Conservation (phyloP, 164 flowering plant genomes). For the Vitis rotundifolia region DNA sequence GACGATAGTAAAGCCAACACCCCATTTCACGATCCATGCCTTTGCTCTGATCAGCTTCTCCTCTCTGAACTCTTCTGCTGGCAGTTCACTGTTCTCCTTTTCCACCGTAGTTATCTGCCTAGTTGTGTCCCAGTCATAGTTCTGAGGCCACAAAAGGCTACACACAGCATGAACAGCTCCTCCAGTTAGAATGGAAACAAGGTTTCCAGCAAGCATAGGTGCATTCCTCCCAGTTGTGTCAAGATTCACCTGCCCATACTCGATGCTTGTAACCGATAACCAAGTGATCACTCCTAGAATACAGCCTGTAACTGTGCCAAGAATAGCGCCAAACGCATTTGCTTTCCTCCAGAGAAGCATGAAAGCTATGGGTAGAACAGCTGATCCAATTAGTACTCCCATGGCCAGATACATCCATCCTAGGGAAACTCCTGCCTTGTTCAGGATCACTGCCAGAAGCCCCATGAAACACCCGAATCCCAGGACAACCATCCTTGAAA, state of each 20-base stretch:
- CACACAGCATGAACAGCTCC: conserved; percentile 75
- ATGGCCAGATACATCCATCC: conserved; percentile 98
- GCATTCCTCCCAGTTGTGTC: conserved; percentile 95
- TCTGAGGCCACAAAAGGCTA: conserved; percentile 73
- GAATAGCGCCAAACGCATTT: conserved; percentile 77
- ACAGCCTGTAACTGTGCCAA: conserved; percentile 68
- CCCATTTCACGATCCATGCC: conserved; percentile 92
- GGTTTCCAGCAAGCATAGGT: conserved; percentile 95
- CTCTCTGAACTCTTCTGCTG: conserved; percentile 69
- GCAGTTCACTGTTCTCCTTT: conserved; percentile 60
- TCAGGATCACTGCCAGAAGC: conserved; percentile 73
- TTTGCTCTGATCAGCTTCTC: conserved; percentile 66
- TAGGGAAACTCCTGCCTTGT: conserved; percentile 88
- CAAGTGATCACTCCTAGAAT: conserved; percentile 70
- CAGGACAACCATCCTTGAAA: conserved; percentile 69
- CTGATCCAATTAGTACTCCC: conserved; percentile 93
- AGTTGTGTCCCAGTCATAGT: conserved; percentile 87
- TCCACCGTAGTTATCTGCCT: conserved; percentile 81
- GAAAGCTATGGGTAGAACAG: conserved; percentile 87
- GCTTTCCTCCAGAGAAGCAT: conserved; percentile 95
- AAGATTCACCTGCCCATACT: conserved; percentile 77
- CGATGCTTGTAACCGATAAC: conserved; percentile 60
- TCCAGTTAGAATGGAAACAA: conserved; percentile 80
- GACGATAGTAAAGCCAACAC: conserved; percentile 74
- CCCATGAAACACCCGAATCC: conserved; percentile 96